These are phyloP conservation scores for Chlamydomonas reinhardtii DNA, from an alignment of 163 green algal genomes.

Conservation along the genomic window DNA sequence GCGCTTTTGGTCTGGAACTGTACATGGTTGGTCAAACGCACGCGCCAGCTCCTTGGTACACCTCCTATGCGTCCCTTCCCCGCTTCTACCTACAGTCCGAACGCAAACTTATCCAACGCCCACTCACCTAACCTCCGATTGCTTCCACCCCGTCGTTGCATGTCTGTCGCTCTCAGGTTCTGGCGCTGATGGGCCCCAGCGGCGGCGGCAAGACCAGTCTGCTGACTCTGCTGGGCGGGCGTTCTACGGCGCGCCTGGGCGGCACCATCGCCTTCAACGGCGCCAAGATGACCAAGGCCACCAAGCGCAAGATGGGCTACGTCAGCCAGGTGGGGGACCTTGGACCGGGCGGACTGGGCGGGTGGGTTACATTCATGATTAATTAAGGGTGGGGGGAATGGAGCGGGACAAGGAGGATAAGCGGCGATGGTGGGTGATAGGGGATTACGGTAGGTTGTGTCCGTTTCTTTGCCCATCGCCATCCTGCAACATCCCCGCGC, in stretches of 20 bases:
- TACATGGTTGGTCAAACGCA: too few species aligned
- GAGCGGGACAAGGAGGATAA: too few species aligned
- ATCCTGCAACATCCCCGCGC: too few species aligned
- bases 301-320: constrained; percentile 68
- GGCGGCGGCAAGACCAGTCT: constrained; percentile 89
- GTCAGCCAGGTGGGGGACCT: constrained; percentile 62
- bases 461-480: too few species aligned
- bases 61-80: too few species aligned
- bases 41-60: too few species aligned
- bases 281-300: constrained; percentile 57
- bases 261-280: constrained; percentile 72
- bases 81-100: too few species aligned
- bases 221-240: constrained; percentile 72
- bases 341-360: neutral
- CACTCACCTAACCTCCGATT: too few species aligned
- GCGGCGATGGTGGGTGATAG: too few species aligned
- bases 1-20: too few species aligned
- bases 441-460: too few species aligned
- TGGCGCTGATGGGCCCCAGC: constrained; percentile 89
- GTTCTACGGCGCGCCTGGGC: constrained; percentile 41
- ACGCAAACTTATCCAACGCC: neutral
- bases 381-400: neutral
- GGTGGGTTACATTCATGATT: neutral
- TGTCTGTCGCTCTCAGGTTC: constrained; percentile 61
- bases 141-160: too few species aligned